Evolutionary conservation across 768 basidiomycete genomes (phyloP).

Genomic region (Clitopilus hobsonii): DNA sequence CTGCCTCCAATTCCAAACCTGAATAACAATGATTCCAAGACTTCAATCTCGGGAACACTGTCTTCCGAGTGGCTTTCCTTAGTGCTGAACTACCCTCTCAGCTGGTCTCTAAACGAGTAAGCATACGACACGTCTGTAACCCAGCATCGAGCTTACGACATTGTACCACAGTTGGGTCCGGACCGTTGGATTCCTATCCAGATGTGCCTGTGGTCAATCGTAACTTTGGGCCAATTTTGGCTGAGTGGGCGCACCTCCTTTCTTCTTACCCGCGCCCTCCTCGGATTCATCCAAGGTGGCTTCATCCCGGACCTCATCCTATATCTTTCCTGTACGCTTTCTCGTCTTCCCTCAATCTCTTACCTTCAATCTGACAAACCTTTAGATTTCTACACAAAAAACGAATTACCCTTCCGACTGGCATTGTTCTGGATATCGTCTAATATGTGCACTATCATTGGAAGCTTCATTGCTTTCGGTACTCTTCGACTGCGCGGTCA

Average conservation of each 20-base stretch:
- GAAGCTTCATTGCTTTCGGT: slow-evolving; percentile 57
- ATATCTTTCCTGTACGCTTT: slow-evolving; percentile 50
- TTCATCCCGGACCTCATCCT: slow-evolving; percentile 59
- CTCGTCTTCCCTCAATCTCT: not conserved
- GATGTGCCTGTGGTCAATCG: slow-evolving; percentile 50
- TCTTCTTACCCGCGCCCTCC: slow-evolving; percentile 40
- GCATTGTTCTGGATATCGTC: slow-evolving; percentile 52
- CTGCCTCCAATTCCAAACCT: too few species aligned
- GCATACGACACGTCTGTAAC: slow-evolving; percentile 3
- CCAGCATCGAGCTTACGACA: not conserved
- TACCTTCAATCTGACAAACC: too few species aligned
- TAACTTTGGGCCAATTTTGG: slow-evolving; percentile 52
- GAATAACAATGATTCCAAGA: slow-evolving; percentile 25
- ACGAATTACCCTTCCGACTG: slow-evolving; percentile 51
- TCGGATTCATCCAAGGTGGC: slow-evolving; percentile 46
- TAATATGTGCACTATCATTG: slow-evolving; percentile 40
- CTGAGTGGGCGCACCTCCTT: slow-evolving; percentile 48
- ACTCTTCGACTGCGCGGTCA: slow-evolving; percentile 55
- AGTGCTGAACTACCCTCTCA: slow-evolving; percentile 62
- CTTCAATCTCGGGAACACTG: slow-evolving; percentile 51
- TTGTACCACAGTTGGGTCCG: slow-evolving; percentile 39
- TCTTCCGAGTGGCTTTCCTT: slow-evolving; percentile 48
- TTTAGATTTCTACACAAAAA: slow-evolving; percentile 56
- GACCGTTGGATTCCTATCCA: slow-evolving; percentile 63
- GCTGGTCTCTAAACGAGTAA: slow-evolving; percentile 52